A percentile compares a stretch with the other conserved stretches of the same genome.
Evolutionary conservation across 345 rosid genomes (phyloP).

Genomic region (Aquilaria malaccensis): DNA sequence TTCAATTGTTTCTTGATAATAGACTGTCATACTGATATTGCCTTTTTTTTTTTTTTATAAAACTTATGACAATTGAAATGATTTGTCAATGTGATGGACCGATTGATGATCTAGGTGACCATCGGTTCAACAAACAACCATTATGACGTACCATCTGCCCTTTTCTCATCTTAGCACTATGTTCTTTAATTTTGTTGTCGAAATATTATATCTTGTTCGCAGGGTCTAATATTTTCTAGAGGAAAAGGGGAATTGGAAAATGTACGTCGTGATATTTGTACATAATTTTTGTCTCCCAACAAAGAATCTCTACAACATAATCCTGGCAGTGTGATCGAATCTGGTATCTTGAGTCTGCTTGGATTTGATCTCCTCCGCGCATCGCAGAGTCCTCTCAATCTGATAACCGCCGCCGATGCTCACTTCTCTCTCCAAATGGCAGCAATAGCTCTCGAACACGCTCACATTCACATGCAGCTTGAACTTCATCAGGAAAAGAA

Average conservation of each 20-base stretch:
- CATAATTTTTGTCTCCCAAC: neutral
- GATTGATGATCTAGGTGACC: too few species aligned
- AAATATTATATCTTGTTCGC: neutral
- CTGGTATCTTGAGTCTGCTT: constrained; percentile 32
- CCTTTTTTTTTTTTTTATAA: too few species aligned
- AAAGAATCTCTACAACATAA: constrained; percentile 35
- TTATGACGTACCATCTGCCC: neutral
- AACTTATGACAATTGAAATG: too few species aligned
- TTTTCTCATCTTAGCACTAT: neutral
- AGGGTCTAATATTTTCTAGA: neutral
- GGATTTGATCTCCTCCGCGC: constrained; percentile 84
- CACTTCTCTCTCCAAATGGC: constrained; percentile 87
- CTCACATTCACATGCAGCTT: constrained; percentile 81
- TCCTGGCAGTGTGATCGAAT: constrained; percentile 49
- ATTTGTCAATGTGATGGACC: too few species aligned
- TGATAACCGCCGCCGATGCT: constrained; percentile 86
- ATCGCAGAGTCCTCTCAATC: constrained; percentile 69
- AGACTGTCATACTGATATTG: too few species aligned
- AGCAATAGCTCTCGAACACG: constrained; percentile 86
- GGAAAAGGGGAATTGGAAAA: constrained; percentile 1
- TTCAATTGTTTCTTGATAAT: too few species aligned
- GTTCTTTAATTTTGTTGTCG: neutral
- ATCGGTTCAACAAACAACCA: too few species aligned
- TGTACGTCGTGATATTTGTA: neutral
- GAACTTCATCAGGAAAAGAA: constrained; percentile 84